Conservation (phyloP, 2,329 filamentous ascomycete species). For the Didymella lethalis region DNA sequence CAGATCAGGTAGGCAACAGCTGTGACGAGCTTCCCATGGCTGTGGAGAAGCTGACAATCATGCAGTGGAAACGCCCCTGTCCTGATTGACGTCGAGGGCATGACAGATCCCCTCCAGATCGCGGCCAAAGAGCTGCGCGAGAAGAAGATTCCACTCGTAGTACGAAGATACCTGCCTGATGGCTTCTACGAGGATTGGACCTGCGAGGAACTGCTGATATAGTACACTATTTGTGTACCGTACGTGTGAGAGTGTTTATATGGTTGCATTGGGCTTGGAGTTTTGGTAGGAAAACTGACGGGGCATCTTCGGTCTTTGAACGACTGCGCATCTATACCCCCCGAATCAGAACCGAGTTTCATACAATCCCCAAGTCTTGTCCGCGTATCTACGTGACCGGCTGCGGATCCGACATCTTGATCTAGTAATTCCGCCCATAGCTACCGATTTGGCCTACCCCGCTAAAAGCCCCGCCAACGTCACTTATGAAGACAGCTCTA, state of each 20-base stretch:
- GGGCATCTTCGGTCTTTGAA: constrained; percentile 44
- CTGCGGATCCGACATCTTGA: constrained; percentile 39
- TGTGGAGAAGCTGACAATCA: constrained; percentile 25
- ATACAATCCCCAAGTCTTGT: constrained; percentile 36
- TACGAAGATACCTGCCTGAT: constrained; percentile 94
- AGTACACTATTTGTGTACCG: constrained; percentile 24
- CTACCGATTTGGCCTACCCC: constrained; percentile 14
- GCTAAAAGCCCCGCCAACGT: constrained; percentile 35
- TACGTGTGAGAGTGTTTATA: constrained; percentile 14
- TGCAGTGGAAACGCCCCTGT: constrained; percentile 95
- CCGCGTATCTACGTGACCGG: constrained; percentile 35
- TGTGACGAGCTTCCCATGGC: not conserved
- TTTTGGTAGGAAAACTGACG: constrained; percentile 37
- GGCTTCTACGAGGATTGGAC: constrained; percentile 99
- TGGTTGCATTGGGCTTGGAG: constrained; percentile 49
- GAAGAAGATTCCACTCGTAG: constrained; percentile 97
- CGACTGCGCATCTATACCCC: constrained; percentile 35
- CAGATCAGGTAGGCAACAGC: constrained; percentile 80
- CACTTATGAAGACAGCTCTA: constrained; percentile 34
- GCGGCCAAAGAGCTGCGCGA: constrained; percentile 96
- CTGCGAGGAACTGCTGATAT: constrained; percentile 83
- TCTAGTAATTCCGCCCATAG: constrained; percentile 18
- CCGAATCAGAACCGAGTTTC: constrained; percentile 48
- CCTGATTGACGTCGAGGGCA: constrained; percentile 93
- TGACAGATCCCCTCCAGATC: constrained; percentile 97